Evolutionary conservation across 169 alveolate genomes (phyloP).

Genomic region (Perkinsus olseni): DNA sequence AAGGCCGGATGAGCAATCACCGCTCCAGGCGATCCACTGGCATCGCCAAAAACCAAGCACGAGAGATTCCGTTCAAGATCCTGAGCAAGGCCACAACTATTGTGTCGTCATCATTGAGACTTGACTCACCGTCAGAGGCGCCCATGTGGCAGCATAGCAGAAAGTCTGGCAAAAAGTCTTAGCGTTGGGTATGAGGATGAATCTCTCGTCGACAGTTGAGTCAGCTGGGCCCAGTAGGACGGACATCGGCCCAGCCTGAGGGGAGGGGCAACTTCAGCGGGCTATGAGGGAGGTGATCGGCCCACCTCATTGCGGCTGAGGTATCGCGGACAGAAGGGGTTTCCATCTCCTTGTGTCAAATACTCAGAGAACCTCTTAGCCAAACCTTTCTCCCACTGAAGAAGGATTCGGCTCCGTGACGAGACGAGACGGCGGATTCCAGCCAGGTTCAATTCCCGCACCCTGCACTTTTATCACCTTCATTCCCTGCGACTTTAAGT

Average conservation of each 20-base stretch:
- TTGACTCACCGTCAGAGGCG: background rate
- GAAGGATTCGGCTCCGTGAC: background rate
- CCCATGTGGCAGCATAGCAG: background rate
- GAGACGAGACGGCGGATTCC: background rate
- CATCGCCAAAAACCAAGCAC: background rate
- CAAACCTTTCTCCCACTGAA: background rate
- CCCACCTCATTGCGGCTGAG: background rate
- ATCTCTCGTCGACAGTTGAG: background rate
- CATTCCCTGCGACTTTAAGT: background rate
- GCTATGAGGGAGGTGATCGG: background rate
- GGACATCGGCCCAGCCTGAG: background rate
- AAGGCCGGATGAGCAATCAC: background rate
- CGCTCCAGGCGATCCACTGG: background rate
- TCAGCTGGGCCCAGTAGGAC: background rate
- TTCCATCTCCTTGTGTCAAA: background rate
- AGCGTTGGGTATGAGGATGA: background rate
- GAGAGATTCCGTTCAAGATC: background rate
- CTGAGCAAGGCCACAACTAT: background rate
- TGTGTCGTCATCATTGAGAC: background rate
- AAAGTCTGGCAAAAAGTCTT: background rate
- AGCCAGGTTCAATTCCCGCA: background rate
- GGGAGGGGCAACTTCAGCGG: background rate
- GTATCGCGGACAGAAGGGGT: background rate
- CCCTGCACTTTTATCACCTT: background rate
- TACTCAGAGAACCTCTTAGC: background rate